These are phyloP conservation scores for Ustulina deusta DNA, from an alignment of 2,329 filamentous ascomycete species.

Conservation along the genomic window DNA sequence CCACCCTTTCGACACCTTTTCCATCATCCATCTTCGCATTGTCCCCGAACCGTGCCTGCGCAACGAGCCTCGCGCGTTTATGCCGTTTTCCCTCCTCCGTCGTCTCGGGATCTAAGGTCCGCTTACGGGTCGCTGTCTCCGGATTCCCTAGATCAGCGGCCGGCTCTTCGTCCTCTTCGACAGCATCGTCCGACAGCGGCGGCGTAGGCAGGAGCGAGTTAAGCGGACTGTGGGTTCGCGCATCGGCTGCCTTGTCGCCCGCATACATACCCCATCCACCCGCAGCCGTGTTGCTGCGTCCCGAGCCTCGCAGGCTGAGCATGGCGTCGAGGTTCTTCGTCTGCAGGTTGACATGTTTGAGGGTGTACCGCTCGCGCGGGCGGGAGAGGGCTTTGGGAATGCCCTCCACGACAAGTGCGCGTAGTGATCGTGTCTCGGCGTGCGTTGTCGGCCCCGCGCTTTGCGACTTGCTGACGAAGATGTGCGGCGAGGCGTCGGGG, in stretches of 20 bases:
- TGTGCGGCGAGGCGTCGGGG: conserved; percentile 80
- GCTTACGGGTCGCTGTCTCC: conserved; percentile 38
- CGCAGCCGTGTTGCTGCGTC: conserved; percentile 76
- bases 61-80: conserved; percentile 72
- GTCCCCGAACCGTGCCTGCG: conserved; percentile 77
- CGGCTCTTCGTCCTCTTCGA: conserved; percentile 40
- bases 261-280: conserved; percentile 85
- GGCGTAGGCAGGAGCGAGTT: conserved; percentile 63
- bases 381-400: conserved; percentile 85
- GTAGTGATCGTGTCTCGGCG: conserved; percentile 72
- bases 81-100: conserved; percentile 53
- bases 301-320: conserved; percentile 75
- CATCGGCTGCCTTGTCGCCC: conserved; percentile 57
- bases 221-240: conserved; percentile 64
- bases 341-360: conserved; percentile 75
- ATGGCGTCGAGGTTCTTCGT: conserved; percentile 79
- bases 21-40: conserved; percentile 67
- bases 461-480: conserved; percentile 73
- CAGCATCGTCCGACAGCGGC: conserved; percentile 57
- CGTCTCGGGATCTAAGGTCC: conserved; percentile 42
- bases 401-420: conserved; percentile 78
- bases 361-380: conserved; percentile 76
- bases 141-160: conserved; percentile 37
- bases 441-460: conserved; percentile 56
- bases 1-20: conserved; percentile 71